Base-by-base conservation (phyloP, 148 eudicot genomes). In the Cornus florida region DNA sequence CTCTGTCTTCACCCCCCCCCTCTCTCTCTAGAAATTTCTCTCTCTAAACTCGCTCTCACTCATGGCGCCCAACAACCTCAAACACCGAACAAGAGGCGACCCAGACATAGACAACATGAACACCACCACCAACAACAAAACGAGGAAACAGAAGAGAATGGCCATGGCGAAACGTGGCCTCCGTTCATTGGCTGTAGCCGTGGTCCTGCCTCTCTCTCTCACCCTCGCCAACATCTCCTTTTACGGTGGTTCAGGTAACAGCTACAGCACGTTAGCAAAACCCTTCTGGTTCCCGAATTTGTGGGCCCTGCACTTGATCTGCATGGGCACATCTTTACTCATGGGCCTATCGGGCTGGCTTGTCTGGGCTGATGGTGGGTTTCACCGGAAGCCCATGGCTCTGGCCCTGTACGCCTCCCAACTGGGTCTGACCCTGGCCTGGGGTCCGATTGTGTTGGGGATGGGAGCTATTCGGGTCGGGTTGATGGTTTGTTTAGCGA, bases 281-380 rank as follows among this genome's bases (percentile, higher is more conserved):
- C 82, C 86, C 2, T 79, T 79, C 41, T 88, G 89, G 89, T 82
- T 91, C 23, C 92, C 91, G 0, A 92, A 92, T 1, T 67, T 87
- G 6, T 94, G 97, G 99, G 86, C 90, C 68, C 53, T 95, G 13
- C 97, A 93, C 73, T 68, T 79, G 35, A 82, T 91, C 14, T 88
- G 88, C 39, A 66, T 95, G 70, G 90, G 80, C 7, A 85, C 86
- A 12, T 78, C 92, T 0, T 32, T 79, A 1, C 76, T 95, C 0
- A 86, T 92, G 94, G 95, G 97, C 81, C 86, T 92, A 2, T 88
- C 92, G 10, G 94, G 89, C 0, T 95, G 97, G 97, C 87, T 95
- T 1, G 92, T 93, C 3, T 95, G 99, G 99, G 97, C 93, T 20
- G 91, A 92, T 8, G 97, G 94, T 6, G 99, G 98, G 85, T 89